Percentiles rank a stretch among this genome's conserved stretches.
phyloP scores from a whole-genome alignment of 1,284 basidiomycete species.

The Ceratobasidium sp. region DNA sequence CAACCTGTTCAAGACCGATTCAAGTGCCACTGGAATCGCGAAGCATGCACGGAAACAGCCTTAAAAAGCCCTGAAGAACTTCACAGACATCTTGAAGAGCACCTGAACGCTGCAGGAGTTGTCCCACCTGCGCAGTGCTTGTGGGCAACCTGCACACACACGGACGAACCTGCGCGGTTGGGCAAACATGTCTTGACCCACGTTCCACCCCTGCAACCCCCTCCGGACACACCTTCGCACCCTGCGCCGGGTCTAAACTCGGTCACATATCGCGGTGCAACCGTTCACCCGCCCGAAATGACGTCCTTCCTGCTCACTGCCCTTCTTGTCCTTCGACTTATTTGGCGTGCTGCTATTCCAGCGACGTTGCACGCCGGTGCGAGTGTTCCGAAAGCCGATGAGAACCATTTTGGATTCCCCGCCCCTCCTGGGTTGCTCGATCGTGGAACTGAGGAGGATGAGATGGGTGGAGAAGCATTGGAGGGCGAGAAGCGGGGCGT shows the following conservation, averaged over 20 bases:
- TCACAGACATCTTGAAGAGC: constrained; percentile 69
- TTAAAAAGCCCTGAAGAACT: constrained; percentile 69
- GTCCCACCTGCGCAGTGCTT: constrained; percentile 64
- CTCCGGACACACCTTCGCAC: constrained; percentile 75
- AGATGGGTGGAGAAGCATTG: constrained; percentile 59
- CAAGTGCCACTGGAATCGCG: constrained; percentile 77
- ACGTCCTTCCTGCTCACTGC: constrained; percentile 70
- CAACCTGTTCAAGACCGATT: constrained; percentile 70
- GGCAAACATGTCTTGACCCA: constrained; percentile 80
- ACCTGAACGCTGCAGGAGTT: constrained; percentile 64
- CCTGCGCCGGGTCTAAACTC: constrained; percentile 71
- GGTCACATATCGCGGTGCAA: constrained; percentile 69
- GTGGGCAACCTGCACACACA: constrained; percentile 74
- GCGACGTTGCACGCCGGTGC: constrained; percentile 69
- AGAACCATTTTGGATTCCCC: constrained; percentile 85
- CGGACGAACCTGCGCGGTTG: constrained; percentile 63
- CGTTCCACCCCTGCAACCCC: constrained; percentile 70
- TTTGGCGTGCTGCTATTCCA: constrained; percentile 81
- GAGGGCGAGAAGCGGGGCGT: constrained; percentile 77
- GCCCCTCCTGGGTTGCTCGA: constrained; percentile 56
- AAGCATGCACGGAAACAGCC: constrained; percentile 64
- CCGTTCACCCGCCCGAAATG: constrained; percentile 74
- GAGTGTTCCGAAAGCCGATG: constrained; percentile 70
- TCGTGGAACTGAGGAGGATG: constrained; percentile 74
- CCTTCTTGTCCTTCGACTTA: constrained; percentile 77